Conservation (phyloP, 1,284 basidiomycete genomes). For the Irpex lacteus region DNA sequence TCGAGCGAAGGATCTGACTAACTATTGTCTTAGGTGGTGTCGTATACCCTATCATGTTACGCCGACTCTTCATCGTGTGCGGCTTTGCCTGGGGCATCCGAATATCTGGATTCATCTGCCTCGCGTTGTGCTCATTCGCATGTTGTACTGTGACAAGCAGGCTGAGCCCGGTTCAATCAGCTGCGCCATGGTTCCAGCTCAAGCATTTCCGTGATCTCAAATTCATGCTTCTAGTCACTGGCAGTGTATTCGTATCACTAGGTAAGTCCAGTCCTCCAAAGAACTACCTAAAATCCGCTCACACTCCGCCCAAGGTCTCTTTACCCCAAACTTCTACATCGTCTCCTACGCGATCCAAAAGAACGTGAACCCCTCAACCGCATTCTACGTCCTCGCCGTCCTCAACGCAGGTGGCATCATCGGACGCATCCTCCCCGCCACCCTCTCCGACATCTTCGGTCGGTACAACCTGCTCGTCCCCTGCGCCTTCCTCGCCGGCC, state of each 20-base stretch:
- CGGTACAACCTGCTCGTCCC: conserved; percentile 55
- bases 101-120: conserved; percentile 31
- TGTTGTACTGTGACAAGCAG: conserved; percentile 26
- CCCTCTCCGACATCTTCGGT: conserved; percentile 60
- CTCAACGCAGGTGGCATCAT: conserved; percentile 61
- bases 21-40: conserved; percentile 50
- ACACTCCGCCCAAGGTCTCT: conserved; percentile 13
- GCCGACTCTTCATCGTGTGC: conserved; percentile 48
- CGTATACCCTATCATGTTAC: conserved; percentile 64
- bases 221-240: conserved; percentile 28
- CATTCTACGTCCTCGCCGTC: conserved; percentile 55
- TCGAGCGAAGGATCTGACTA: neutral
- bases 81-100: conserved; percentile 64
- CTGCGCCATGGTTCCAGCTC: conserved; percentile 25
- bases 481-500: conserved; percentile 54
- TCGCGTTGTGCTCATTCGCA: conserved; percentile 28
- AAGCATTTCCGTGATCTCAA: conserved; percentile 28
- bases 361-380: conserved; percentile 30
- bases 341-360: conserved; percentile 44
- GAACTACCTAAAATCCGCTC: conserved; percentile 6
- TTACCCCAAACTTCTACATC: conserved; percentile 48
- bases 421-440: conserved; percentile 60
- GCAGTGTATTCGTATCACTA: conserved; percentile 31
- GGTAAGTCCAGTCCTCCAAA: conserved; percentile 16
- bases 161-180: conserved; percentile 13